Base-by-base conservation (phyloP, 2,329 filamentous ascomycete species). In the Cercospora brassicicola region DNA sequence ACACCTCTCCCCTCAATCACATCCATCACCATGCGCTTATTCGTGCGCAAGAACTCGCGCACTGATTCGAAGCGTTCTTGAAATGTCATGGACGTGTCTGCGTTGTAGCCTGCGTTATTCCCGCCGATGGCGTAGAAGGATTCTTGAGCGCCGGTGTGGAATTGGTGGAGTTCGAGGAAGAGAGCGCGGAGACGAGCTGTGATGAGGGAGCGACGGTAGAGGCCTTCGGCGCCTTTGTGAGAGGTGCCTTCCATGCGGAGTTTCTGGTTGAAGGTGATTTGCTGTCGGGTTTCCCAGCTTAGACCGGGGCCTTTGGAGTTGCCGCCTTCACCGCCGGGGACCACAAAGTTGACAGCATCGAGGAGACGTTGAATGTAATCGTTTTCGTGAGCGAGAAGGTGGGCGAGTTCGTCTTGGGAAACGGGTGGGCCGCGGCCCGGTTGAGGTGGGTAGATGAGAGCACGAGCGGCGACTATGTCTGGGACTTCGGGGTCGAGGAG, bases 1-100 rank as follows among this genome's bases (percentile, higher is more conserved):
- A 73, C 71, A 4, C 71, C 71, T n/a, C 71, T 60, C 2, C 71
- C 71, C 39, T 73, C 71, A 2, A 73, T 42, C 8, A 73, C 71
- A 67, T 73, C 71, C 70, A 72, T 73, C 10, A 71, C 71, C 9
- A 72, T 64, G 1, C 70, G 55, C 57, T 72, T 72, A 33, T 72
- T 70, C 2, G 4, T 18, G 1, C 26, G 23, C 48, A 72, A 48
- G 8, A 68, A 65, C 11, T 51, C 64, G 39, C 67, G 63, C 5
- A 72, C 68, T 1, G 30, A 26, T n/a, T 57, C 31, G 11, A 72
- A 62, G 23, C 70, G 59, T 33, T 72, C 62, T 1, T 66, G 61
- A 23, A 72, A 72, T 9, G 18, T 55, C 4, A 70, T 33, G 0
- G 55, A 62, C 0, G 55, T 64, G 39, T 72, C 72, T 3, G 67